Evolutionary conservation across 2,329 filamentous ascomycete species (phyloP).

Genomic region (Fusarium sublunatum): DNA sequence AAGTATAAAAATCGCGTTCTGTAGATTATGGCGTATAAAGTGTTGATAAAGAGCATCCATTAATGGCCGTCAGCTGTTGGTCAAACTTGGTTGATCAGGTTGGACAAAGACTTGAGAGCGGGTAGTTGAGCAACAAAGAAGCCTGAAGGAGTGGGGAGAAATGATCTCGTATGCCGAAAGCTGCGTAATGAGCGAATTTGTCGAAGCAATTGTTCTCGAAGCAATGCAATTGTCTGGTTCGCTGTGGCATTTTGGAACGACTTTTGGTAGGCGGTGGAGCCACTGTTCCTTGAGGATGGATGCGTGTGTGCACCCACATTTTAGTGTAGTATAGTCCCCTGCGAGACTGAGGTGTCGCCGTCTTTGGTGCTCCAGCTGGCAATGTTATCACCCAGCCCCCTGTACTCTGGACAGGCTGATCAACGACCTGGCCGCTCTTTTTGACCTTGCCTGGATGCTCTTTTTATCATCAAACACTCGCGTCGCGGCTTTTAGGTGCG

Average conservation of each 20-base stretch:
- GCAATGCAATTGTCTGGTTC: conserved; percentile 34
- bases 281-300: conserved; percentile 30
- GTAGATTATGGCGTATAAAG: conserved; percentile 16
- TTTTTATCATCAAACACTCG: conserved; percentile 43
- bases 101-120: conserved; percentile 40
- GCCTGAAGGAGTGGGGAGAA: conserved; percentile 13
- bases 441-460: conserved; percentile 38
- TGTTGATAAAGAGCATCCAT: conserved; percentile 27
- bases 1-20: neutral
- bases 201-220: conserved; percentile 24
- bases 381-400: conserved; percentile 41
- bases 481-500: conserved; percentile 38
- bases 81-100: conserved; percentile 30
- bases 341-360: conserved; percentile 34
- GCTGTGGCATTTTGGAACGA: conserved; percentile 34
- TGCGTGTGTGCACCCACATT: conserved; percentile 42
- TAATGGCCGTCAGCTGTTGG: conserved; percentile 13
- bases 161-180: conserved; percentile 20
- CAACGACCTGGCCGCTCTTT: conserved; percentile 33
- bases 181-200: conserved; percentile 40
- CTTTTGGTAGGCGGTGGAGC: conserved; percentile 37
- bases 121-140: conserved; percentile 37
- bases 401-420: conserved; percentile 43
- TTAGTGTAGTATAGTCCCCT: conserved; percentile 40
- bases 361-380: conserved; percentile 26